phyloP scores from a whole-genome alignment of 2,329 filamentous ascomycete species.

The Cryphonectria carpinicola region DNA sequence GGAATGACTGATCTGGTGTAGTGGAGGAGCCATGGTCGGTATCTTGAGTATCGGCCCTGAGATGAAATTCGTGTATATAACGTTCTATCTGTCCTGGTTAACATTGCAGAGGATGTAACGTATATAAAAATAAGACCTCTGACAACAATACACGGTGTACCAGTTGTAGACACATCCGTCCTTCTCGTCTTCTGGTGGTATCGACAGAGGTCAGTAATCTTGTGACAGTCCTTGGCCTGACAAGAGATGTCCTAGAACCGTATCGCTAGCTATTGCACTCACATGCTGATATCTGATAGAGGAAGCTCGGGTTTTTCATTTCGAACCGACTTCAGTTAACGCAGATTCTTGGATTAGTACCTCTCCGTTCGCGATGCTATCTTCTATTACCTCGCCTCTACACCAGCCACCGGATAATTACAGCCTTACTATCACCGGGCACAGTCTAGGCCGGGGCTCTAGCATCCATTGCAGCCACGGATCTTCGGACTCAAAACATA shows the following conservation, averaged over 20 bases:
- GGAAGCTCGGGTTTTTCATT: too few relatives aligned
- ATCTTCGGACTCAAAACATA: slow-evolving; percentile 38
- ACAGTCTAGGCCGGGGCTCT: slow-evolving; percentile 52
- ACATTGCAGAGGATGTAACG: not conserved
- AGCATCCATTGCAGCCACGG: slow-evolving; percentile 47
- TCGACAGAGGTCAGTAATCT: too few relatives aligned
- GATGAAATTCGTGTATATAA: not conserved
- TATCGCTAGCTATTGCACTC: not conserved
- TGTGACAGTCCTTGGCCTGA: not conserved
- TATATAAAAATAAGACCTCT: not conserved
- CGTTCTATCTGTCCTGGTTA: not conserved
- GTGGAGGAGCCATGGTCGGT: not conserved
- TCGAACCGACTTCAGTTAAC: too few relatives aligned
- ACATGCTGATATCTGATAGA: too few relatives aligned
- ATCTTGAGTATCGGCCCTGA: not conserved
- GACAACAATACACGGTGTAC: not conserved
- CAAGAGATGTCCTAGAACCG: not conserved
- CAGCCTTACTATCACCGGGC: slow-evolving; percentile 46
- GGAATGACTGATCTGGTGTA: not conserved
- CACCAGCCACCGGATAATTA: slow-evolving; percentile 36
- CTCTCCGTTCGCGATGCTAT: slow-evolving; percentile 14
- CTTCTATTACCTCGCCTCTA: not conserved
- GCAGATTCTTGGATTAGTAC: slow-evolving; percentile 6
- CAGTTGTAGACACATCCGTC: not conserved
- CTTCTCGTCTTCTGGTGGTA: not conserved